Base-by-base conservation (phyloP, 352 stramenopile species). In the Paralagenidium karlingii region DNA sequence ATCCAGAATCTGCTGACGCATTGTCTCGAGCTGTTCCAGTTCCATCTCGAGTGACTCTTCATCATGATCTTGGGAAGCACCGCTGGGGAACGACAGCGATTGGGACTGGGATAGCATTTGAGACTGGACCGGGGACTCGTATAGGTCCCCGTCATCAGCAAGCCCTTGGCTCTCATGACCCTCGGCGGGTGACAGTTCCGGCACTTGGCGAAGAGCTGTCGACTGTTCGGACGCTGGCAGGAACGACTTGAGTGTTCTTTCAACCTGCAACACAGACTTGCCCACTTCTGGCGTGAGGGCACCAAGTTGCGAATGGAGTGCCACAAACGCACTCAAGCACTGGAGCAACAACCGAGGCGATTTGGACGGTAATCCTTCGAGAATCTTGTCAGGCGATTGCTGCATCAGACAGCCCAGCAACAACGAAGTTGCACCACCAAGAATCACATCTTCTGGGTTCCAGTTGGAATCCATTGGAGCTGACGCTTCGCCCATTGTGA, bases 361-460 rank as follows among this genome's bases (percentile, higher is more conserved):
- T 2, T 18, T 21, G 22, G 65, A 56, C 0, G 76, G 76, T 5
- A 89, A 37, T 4, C 36, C 41, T 0, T 36, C 43, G 11, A 86
- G 40, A 32, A 87, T 58, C 36, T 78, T 77, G 8, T 22, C 36
- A 0, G 42, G 32, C 2, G 67, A 80, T 8, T 55, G 43, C 22
- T 68, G 68, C 64, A 87, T 83, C 43, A 90, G 34, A 40, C 68
- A 87, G 13, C 76, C 76, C 1, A 90, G 55, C 26, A 90, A 29
- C 13, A 90, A 45, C 3, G 73, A 82, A 1, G 45, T 57, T 21
- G 68, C 85, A 0, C 76, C 76, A 34, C 70, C 61, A 8, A 90
- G 60, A 40, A 90, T 66, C 15, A 87, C 62, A 32, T 87, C 73
- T 43, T 90, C 73, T 5, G 76, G 69, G 11, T 65, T 55, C 69